These are phyloP conservation scores for Rhizophlyctis rosea DNA, from an alignment of 192 early-diverging fungal genomes.

Conservation along the genomic window DNA sequence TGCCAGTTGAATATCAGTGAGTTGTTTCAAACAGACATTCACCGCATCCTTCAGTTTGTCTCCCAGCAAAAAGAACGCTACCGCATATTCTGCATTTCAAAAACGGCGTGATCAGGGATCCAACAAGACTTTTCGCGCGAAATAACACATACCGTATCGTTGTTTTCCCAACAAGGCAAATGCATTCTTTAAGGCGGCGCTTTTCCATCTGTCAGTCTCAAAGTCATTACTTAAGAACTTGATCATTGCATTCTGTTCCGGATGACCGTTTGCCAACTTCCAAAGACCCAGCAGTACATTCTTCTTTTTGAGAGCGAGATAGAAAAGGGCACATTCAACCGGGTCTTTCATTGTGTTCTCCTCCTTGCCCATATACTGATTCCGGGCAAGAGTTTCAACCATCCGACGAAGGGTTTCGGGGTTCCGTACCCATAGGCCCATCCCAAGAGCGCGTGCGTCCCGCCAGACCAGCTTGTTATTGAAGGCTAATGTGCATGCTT, in stretches of 20 bases:
- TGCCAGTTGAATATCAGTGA: conserved; percentile 90
- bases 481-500: conserved; percentile 46
- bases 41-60: conserved; percentile 87
- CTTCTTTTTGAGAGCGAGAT: conserved; percentile 85
- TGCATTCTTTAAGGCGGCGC: conserved; percentile 96
- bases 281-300: conserved; percentile 88
- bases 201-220: conserved; percentile 82
- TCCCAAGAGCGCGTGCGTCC: conserved; percentile 75
- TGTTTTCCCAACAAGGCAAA: conserved; percentile 95
- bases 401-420: conserved; percentile 62
- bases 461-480: conserved; percentile 73
- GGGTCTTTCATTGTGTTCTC: conserved; percentile 70
- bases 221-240: conserved; percentile 92
- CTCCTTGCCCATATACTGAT: conserved; percentile 72
- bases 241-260: conserved; percentile 86
- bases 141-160: conserved; percentile 70
- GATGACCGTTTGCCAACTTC: conserved; percentile 76
- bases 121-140: too few relatives aligned
- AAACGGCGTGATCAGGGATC: too few relatives aligned
- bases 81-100: conserved; percentile 73
- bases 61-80: conserved; percentile 91
- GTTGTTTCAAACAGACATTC: conserved; percentile 85
- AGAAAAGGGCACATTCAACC: conserved; percentile 81
- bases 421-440: conserved; percentile 84
- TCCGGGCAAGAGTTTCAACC: conserved; percentile 86